phyloP scores from a whole-genome alignment of 371 early-diverging fungal genomes.

The Mortierella sp. region DNA sequence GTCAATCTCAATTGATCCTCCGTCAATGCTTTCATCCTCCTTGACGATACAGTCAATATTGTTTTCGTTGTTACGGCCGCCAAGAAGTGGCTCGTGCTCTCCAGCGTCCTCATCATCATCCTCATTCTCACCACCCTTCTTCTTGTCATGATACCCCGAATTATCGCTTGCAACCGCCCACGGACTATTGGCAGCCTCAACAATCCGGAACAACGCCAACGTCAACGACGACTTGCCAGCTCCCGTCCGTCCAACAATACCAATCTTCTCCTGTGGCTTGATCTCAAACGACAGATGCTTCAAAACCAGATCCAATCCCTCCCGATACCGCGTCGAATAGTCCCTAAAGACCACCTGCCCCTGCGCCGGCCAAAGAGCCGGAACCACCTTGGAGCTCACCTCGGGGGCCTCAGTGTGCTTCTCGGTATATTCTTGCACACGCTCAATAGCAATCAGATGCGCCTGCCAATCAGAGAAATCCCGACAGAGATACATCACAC shows the following conservation, averaged over 20 bases:
- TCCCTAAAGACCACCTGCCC: conserved; percentile 73
- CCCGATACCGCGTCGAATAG: conserved; percentile 73
- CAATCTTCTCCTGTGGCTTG: conserved; percentile 66
- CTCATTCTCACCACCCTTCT: neutral
- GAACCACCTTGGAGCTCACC: conserved; percentile 59
- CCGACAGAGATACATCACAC: conserved; percentile 82
- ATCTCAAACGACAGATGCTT: conserved; percentile 72
- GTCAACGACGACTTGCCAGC: conserved; percentile 78
- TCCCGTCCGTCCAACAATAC: conserved; percentile 71
- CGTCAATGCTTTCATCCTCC: conserved; percentile 61
- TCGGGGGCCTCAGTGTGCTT: conserved; percentile 85
- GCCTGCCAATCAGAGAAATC: conserved; percentile 76
- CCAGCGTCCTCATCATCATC: neutral
- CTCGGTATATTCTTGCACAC: conserved; percentile 85
- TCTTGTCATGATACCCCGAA: conserved; percentile 27
- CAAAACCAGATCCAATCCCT: conserved; percentile 74
- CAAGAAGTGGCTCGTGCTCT: conserved; percentile 23
- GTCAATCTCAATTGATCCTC: conserved; percentile 74
- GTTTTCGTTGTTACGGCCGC: neutral
- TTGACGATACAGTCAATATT: too few relatives aligned
- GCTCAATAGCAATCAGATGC: conserved; percentile 66
- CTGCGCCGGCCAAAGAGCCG: conserved; percentile 79
- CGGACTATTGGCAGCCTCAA: conserved; percentile 64
- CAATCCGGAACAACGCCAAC: conserved; percentile 75
- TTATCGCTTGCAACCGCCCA: conserved; percentile 47